Percentiles rank a stretch among this genome's conserved stretches.
Evolutionary conservation across 768 basidiomycete genomes (phyloP).

Genomic region (Paxillus involutus): DNA sequence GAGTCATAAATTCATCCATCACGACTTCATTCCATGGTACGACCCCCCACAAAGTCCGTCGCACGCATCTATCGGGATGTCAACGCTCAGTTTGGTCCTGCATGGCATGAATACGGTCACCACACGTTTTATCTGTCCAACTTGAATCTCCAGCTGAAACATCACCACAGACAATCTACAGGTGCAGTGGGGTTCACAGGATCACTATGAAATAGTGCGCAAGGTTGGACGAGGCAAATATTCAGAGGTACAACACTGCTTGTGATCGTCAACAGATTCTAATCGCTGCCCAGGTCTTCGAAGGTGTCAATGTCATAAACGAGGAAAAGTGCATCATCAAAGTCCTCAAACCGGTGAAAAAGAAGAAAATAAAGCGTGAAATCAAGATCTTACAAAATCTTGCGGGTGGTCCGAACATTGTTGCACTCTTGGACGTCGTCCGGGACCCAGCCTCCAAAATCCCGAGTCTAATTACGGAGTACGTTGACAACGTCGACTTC

Average conservation of each 20-base stretch:
- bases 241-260: slow-evolving; percentile 65
- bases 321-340: slow-evolving; percentile 98
- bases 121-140: not conserved
- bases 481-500: slow-evolving; percentile 97
- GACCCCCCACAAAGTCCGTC: slow-evolving; percentile 73
- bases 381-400: slow-evolving; percentile 98
- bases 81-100: slow-evolving; percentile 81
- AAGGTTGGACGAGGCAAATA: slow-evolving; percentile 97
- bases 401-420: slow-evolving; percentile 93
- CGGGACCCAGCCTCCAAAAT: slow-evolving; percentile 96
- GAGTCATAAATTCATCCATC: slow-evolving; percentile 7
- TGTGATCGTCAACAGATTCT: slow-evolving; percentile 12
- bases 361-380: slow-evolving; percentile 99
- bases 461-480: slow-evolving; percentile 95
- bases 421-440: slow-evolving; percentile 91
- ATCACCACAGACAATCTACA: slow-evolving; percentile 78
- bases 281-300: slow-evolving; percentile 66
- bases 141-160: slow-evolving; percentile 12
- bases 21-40: slow-evolving; percentile 52
- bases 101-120: slow-evolving; percentile 96
- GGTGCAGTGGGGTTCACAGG: slow-evolving; percentile 97
- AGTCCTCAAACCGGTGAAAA: slow-evolving; percentile 98
- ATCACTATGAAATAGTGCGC: slow-evolving; percentile 96
- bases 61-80: slow-evolving; percentile 88
- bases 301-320: slow-evolving; percentile 87